Conservation (phyloP, 2,329 filamentous ascomycete species). For the Colletotrichum agaves region DNA sequence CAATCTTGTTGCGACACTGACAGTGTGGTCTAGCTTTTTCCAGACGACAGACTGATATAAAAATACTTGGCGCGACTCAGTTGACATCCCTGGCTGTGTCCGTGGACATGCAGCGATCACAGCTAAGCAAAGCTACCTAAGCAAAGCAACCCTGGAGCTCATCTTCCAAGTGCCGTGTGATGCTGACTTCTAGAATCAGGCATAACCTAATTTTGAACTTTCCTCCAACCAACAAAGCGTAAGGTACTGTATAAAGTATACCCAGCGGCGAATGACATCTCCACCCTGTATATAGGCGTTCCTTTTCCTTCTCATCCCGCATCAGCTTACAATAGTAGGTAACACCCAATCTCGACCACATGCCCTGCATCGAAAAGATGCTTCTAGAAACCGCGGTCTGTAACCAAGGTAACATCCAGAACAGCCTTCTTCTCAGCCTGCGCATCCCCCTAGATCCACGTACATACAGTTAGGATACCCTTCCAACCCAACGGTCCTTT, state of each 20-base stretch:
- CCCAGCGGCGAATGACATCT: too few relatives aligned
- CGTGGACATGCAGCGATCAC: neutral
- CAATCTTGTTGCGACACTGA: conserved; percentile 15
- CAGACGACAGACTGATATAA: neutral
- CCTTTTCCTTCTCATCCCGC: too few relatives aligned
- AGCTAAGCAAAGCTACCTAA: neutral
- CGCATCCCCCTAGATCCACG: neutral
- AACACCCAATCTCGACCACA: too few relatives aligned
- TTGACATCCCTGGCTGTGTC: neutral
- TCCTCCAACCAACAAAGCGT: too few relatives aligned
- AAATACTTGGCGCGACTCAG: neutral
- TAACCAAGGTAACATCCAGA: neutral
- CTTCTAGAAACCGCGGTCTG: neutral
- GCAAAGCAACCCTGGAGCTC: too few relatives aligned
- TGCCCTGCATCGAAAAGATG: neutral
- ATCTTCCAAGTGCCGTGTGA: too few relatives aligned
- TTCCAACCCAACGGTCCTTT: neutral
- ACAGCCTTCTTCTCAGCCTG: neutral
- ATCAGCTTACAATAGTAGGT: too few relatives aligned
- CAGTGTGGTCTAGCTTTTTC: neutral
- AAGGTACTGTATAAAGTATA: too few relatives aligned
- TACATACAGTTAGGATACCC: conserved; percentile 2
- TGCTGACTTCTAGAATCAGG: too few relatives aligned
- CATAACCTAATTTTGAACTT: too few relatives aligned
- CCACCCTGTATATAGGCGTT: too few relatives aligned